Evolutionary conservation across 805 yeast genomes (phyloP), one percentile per base, ranked within the genome.

Genomic region (baker's yeast (Saccharomyces cerevisiae)): DNA sequence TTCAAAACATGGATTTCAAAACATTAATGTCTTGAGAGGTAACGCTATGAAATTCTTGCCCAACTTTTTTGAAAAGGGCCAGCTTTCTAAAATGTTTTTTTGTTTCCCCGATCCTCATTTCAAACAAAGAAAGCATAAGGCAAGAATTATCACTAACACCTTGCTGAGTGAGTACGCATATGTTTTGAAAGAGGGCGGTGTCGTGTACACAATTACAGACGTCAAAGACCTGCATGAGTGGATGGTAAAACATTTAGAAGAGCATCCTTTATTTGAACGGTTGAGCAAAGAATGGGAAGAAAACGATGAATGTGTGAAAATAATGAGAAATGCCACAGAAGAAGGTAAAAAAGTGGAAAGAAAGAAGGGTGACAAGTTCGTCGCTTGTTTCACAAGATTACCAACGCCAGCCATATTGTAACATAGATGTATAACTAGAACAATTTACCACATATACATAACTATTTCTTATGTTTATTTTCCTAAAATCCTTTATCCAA

Each of bases 71-170:
- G 75, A 78, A 55, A 85, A 85, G 70, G 83, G 83, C 6, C 97
- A 90, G 68, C 74, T 91, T 51, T 81, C 85, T 32, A 94, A 92
- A 76, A 88, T 94, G 80, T 94, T 94, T 74, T 94, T 94, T 75
- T 94, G 99, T 70, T 94, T 94, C 79, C 99, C 99, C n/a, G 99
- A 94, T 71, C 99, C 99, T 6, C 99, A 94, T 71, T 94, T 94
- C 77, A 94, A 94, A 70, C 96, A 89, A 71, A 79, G 98, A 67
- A 94, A 94, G 69, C 99, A 94, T 73, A 94, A 94, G 77, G 97
- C 97, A 6, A 80, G 99, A 75, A 94, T 94, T 66, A 81, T 94
- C 60, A 91, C 99, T 53, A 85, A 83, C 60, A 92, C 98, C 2
- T 74, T 94, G 57, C 76, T 90, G 53, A 80, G 92, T 29, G 99